A percentile compares a stretch with the other conserved stretches of the same genome.
Evolutionary conservation across 2,329 filamentous ascomycete genomes (phyloP).

Genomic region (Scedosporium minutisporum): DNA sequence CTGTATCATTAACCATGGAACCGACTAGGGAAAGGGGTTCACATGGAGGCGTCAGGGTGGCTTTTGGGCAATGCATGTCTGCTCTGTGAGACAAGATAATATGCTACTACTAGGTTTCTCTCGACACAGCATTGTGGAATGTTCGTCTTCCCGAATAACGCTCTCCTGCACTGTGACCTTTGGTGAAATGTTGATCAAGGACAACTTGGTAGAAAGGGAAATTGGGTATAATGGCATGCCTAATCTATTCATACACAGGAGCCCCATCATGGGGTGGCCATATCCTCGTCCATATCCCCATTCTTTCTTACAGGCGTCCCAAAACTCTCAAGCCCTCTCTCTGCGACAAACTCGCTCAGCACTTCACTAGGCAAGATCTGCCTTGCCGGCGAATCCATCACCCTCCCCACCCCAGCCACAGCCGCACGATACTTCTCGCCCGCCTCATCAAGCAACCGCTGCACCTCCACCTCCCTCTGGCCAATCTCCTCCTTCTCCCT

Average conservation of each 20-base stretch:
- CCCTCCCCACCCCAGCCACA: conserved; percentile 20
- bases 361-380: conserved; percentile 9
- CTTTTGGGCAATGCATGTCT: not conserved
- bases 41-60: conserved; percentile 1
- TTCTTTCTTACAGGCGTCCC: conserved; percentile 25
- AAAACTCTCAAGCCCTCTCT: conserved; percentile 37
- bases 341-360: conserved; percentile 17
- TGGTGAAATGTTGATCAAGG: too few relatives aligned
- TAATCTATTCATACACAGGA: not conserved
- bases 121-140: not conserved
- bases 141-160: not conserved
- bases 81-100: not conserved
- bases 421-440: conserved; percentile 51
- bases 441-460: conserved; percentile 69
- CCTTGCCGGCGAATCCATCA: conserved; percentile 10
- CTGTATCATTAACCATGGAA: conserved; percentile 5
- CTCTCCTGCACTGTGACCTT: too few relatives aligned
- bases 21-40: not conserved
- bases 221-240: not conserved
- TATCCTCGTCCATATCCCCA: conserved; percentile 13
- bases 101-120: not conserved
- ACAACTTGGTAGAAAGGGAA: not conserved
- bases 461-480: conserved; percentile 67
- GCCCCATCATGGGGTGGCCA: not conserved
- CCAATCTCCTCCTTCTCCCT: conserved; percentile 60